A percentile compares a stretch with the other conserved stretches of the same genome.
These are phyloP conservation scores for Serendipita indica DNA, from an alignment of 768 basidiomycete species.

Conservation along the genomic window DNA sequence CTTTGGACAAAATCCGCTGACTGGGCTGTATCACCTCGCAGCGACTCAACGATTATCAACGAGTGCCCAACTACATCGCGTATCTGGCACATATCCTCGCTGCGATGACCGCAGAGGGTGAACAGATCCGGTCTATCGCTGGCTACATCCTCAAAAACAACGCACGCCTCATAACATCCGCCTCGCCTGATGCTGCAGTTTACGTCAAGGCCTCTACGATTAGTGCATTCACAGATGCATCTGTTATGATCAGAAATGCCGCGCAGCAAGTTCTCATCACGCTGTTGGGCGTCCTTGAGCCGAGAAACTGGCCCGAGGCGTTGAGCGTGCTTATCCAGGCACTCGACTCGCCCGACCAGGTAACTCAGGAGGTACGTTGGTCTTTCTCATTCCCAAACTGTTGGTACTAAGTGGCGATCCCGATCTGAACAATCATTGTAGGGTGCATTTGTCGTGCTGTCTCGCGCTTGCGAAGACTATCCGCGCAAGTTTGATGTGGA, in stretches of 20 bases:
- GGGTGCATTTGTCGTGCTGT: conserved; percentile 88
- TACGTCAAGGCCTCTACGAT: conserved; percentile 67
- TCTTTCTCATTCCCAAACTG: background rate
- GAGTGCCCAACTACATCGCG: conserved; percentile 84
- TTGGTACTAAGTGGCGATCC: conserved; percentile 17
- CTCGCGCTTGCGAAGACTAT: conserved; percentile 94
- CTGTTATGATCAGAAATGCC: conserved; percentile 83
- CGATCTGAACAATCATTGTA: conserved; percentile 19
- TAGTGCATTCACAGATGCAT: conserved; percentile 64
- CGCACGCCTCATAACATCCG: conserved; percentile 57
- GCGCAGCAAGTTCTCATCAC: conserved; percentile 87
- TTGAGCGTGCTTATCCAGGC: conserved; percentile 68
- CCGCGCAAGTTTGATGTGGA: conserved; percentile 91
- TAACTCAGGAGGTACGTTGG: conserved; percentile 68
- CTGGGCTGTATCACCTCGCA: conserved; percentile 23
- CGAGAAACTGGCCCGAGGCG: conserved; percentile 91
- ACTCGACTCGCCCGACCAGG: conserved; percentile 58
- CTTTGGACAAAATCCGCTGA: conserved; percentile 11
- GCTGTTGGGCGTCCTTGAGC: conserved; percentile 75
- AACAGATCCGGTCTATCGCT: conserved; percentile 87
- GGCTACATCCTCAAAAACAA: conserved; percentile 97
- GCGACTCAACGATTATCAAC: conserved; percentile 81
- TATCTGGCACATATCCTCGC: conserved; percentile 93
- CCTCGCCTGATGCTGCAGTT: conserved; percentile 47
- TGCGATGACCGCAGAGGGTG: conserved; percentile 65